Percentiles rank a stretch among this genome's conserved stretches.
Evolutionary conservation across 1,284 basidiomycete species (phyloP).

Genomic region (Ganoderma lingzhi): DNA sequence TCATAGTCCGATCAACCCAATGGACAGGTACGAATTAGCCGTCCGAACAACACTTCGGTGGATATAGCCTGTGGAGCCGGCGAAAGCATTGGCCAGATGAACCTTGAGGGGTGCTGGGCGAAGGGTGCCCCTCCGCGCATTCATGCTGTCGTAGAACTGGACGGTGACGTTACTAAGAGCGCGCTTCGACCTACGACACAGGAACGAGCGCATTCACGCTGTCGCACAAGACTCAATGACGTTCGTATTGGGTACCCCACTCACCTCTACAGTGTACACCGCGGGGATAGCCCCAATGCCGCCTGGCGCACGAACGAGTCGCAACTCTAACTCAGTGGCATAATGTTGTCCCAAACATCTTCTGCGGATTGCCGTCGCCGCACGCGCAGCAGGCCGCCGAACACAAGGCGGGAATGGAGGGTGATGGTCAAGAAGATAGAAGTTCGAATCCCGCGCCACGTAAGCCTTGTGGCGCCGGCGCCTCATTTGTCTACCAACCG

Average conservation of each 20-base stretch:
- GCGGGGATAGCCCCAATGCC: background rate
- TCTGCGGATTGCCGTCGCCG: background rate
- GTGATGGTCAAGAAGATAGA: background rate
- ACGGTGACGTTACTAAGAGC: background rate
- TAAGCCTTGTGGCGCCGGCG: background rate
- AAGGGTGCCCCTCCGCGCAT: background rate
- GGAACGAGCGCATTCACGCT: background rate
- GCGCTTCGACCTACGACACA: slow-evolving; percentile 2
- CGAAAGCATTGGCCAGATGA: background rate
- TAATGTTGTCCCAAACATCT: background rate
- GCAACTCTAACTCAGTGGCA: background rate
- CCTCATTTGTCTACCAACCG: background rate
- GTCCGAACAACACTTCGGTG: background rate
- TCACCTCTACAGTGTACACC: background rate
- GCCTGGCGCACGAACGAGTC: background rate
- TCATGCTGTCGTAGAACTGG: background rate
- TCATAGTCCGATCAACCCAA: background rate
- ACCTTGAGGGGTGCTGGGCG: background rate
- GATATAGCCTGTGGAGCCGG: background rate
- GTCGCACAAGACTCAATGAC: background rate
- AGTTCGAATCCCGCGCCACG: background rate
- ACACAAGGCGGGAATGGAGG: background rate
- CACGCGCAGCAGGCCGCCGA: background rate
- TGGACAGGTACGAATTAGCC: background rate
- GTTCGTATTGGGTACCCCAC: background rate